These are phyloP conservation scores for Stropharia rugosoannulata DNA, from an alignment of 768 basidiomycete genomes.

Conservation along the genomic window DNA sequence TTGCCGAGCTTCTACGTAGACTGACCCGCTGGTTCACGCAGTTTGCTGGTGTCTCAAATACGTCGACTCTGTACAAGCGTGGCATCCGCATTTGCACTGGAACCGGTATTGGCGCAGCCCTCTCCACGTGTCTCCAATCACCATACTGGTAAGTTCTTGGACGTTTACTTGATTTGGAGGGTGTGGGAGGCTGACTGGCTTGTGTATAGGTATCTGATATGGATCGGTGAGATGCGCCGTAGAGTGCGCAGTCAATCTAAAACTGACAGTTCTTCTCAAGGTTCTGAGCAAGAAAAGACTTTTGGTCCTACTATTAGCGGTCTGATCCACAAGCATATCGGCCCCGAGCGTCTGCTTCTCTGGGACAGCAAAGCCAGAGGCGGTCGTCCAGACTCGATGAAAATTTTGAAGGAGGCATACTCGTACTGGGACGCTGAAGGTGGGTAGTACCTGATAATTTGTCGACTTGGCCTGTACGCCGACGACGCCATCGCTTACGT, in stretches of 20 bases:
- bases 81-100: slow-evolving; percentile 84
- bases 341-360: slow-evolving; percentile 68
- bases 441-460: slow-evolving; percentile 15
- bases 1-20: slow-evolving; percentile 1
- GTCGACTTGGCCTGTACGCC: background rate
- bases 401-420: slow-evolving; percentile 69
- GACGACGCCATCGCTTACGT: background rate
- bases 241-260: slow-evolving; percentile 10
- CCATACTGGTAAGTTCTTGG: slow-evolving; percentile 55
- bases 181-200: slow-evolving; percentile 7
- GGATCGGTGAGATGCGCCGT: slow-evolving; percentile 52
- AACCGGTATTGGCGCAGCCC: slow-evolving; percentile 77
- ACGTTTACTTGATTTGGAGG: background rate
- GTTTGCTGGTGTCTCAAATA: slow-evolving; percentile 81
- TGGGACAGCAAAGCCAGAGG: slow-evolving; percentile 79
- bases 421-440: slow-evolving; percentile 72
- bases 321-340: slow-evolving; percentile 69
- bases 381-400: slow-evolving; percentile 77
- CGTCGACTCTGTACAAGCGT: slow-evolving; percentile 74
- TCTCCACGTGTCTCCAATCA: slow-evolving; percentile 78
- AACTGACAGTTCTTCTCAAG: slow-evolving; percentile 32
- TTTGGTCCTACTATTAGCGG: slow-evolving; percentile 69
- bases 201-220: slow-evolving; percentile 65
- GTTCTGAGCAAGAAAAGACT: slow-evolving; percentile 81
- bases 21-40: slow-evolving; percentile 21